Base-by-base conservation (phyloP, 345 rosid genomes). In the Melaleuca quinquenervia region DNA sequence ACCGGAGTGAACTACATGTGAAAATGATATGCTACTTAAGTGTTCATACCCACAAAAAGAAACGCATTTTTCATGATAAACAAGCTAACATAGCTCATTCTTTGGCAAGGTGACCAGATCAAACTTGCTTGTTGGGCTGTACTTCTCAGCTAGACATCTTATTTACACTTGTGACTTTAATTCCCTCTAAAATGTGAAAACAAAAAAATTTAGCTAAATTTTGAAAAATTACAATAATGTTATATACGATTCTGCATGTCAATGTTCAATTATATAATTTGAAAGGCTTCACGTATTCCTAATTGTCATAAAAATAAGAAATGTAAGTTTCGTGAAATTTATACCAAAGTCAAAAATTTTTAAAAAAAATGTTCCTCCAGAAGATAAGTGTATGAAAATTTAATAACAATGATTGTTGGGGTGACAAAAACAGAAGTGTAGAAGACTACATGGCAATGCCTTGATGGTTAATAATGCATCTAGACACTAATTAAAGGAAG, bases 401-500 rank as follows among this genome's bases (percentile, higher is more conserved):
- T 18, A 18, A 70, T 70, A 70, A 70, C 80, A 70, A 70, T 70
- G 48, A 36, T 70, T 70, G 80, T 11, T 20, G 6, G 80, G 80
- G 26, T 36, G 80, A 36, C 80, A 18, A 48, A 70, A 36, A 70
- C 24, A 20, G 26, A 70, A 36, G 80, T 20, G 80, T 70, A 70
- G 24, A 70, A 70, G 26, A 70, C 26, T 36, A 70, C 80, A 36
- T 48, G 80, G 24, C 36, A 32, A 36, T 36, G 48, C 80, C 26
- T 10, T 10, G 26, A 70, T 41, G 24, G 80, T 70, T 36, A 36
- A 70, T 70, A 70, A 70, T 70, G 80, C 80, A 70, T 70, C 78
- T 70, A 0, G 80, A 70, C 48, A 70, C 36, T 70, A 70, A 70
- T 70, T 70, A 70, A 95, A 92, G 94, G 90, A 88, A 87, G 84